These are phyloP conservation scores for Fomes fomentarius DNA, from an alignment of 1,284 basidiomycete genomes.

Conservation along the genomic window DNA sequence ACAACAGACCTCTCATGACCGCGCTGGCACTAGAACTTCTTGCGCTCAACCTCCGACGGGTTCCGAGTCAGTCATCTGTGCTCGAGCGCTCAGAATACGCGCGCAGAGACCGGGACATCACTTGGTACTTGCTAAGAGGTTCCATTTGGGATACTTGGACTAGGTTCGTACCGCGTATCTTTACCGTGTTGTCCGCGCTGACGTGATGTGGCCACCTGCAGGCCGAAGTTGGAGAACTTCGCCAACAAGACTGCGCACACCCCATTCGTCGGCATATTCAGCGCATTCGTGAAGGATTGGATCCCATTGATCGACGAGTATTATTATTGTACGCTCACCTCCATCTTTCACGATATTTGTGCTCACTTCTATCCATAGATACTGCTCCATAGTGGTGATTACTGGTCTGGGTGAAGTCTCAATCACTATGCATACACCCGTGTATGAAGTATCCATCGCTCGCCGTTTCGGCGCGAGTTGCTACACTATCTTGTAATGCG, in stretches of 20 bases:
- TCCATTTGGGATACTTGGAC: constrained; percentile 90
- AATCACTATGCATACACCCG: constrained; percentile 18
- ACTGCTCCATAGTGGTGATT: constrained; percentile 39
- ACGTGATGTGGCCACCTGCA: constrained; percentile 31
- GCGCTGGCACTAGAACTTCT: constrained; percentile 66
- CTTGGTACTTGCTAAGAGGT: constrained; percentile 88
- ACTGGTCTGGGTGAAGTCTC: constrained; percentile 8
- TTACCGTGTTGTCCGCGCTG: not conserved
- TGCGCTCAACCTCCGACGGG: constrained; percentile 67
- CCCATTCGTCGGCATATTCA: constrained; percentile 77
- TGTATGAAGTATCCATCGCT: constrained; percentile 17
- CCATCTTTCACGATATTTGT: not conserved
- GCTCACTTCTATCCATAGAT: constrained; percentile 29
- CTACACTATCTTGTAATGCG: constrained; percentile 3
- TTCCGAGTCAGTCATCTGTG: constrained; percentile 58
- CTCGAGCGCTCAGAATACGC: constrained; percentile 84
- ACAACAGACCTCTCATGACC: constrained; percentile 55
- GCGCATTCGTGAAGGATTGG: constrained; percentile 86
- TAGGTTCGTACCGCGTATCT: constrained; percentile 46
- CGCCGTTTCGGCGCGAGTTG: not conserved
- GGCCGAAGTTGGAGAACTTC: constrained; percentile 76
- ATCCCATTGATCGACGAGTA: constrained; percentile 94
- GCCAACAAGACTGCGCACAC: constrained; percentile 60
- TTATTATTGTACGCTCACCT: constrained; percentile 80
- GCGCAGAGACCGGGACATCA: constrained; percentile 76